Evolutionary conservation across 148 eudicot species (phyloP), one percentile per base, ranked within the genome.

Genomic region (Silene uniflora): DNA sequence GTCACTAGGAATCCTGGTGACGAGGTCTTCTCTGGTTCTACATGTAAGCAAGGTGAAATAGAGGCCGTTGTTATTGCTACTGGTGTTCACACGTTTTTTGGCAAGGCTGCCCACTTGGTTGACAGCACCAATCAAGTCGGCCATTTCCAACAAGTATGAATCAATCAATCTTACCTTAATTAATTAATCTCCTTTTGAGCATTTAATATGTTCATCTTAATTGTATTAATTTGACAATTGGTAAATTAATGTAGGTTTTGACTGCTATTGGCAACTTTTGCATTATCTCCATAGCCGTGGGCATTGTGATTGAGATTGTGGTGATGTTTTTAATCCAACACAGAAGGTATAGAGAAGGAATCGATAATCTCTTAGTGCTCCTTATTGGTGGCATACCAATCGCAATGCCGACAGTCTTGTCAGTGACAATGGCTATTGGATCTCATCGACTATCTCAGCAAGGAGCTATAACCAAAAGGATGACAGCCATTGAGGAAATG

Each of bases 401-500:
- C 60, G 97, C 93, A 35, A 91, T 91, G 97, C 97, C 97, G 6
- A 89, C 91, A 0, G 93, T 89, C 8, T 81, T 91, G 84, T 91
- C 93, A 0, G 93, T 91, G 71, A 91, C 93, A 18, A 91, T 91
- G 97, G 97, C 93, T 29, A 91, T 89, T 70, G 93, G 97, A 2
- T 88, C 97, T 62, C 97, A 91, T 77, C 80, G 89, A 8, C 69
- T 91, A 14, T 84, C 96, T 27, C 86, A 91, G 47, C 96, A 91
- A 75, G 96, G 96, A 24, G 97, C 97, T 56, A 89, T 91, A 35
- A 91, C 93, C 35, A 91, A 91, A 84, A 91, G 97, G 72, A 91
- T 91, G 97, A 91, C 97, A 10, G 93, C 97, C 76, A 89, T 91
- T 59, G 93, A 89, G 68, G 97, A 91, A 78, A 91, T 91, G 97